Conservation (phyloP, 2,329 filamentous ascomycete species). For the Parafenestella ontariensis region DNA sequence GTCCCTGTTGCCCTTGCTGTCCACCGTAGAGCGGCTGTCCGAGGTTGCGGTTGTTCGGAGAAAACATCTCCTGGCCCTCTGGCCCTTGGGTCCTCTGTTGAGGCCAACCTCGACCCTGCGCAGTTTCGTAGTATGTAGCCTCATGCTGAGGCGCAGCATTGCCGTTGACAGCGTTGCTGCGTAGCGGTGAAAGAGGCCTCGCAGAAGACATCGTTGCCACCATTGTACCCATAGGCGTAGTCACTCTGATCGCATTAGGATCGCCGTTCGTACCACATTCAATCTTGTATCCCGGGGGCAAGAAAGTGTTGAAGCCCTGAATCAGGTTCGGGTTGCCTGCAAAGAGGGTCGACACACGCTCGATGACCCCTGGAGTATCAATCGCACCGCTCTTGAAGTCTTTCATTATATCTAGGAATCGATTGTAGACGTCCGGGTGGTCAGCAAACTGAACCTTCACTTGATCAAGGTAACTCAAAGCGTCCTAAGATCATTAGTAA, state of each 20-base stretch:
- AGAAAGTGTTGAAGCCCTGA: conserved; percentile 97
- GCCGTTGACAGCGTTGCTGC: conserved; percentile 63
- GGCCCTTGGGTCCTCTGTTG: conserved; percentile 40
- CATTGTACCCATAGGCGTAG: conserved; percentile 96
- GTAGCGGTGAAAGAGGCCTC: conserved; percentile 54
- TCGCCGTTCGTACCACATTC: conserved; percentile 94
- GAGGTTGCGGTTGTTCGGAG: conserved; percentile 53
- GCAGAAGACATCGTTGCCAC: conserved; percentile 79
- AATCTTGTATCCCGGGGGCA: conserved; percentile 94
- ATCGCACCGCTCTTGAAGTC: conserved; percentile 99
- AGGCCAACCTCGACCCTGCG: conserved; percentile 50
- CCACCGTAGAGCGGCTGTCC: conserved; percentile 48
- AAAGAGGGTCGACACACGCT: conserved; percentile 93
- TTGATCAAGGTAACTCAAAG: conserved; percentile 94
- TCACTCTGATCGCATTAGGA: conserved; percentile 94
- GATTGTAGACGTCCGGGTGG: conserved; percentile 95
- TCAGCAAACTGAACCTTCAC: conserved; percentile 98
- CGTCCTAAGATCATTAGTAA: conserved; percentile 57
- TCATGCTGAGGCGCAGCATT: conserved; percentile 55
- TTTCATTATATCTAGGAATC: conserved; percentile 99
- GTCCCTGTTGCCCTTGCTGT: conserved; percentile 43
- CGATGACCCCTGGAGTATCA: conserved; percentile 96
- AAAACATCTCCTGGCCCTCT: conserved; percentile 51
- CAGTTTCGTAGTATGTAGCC: conserved; percentile 44
- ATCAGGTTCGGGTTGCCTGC: conserved; percentile 94